Conservation (phyloP, 441 rosid genomes). For the Pelargonium citronellum region DNA sequence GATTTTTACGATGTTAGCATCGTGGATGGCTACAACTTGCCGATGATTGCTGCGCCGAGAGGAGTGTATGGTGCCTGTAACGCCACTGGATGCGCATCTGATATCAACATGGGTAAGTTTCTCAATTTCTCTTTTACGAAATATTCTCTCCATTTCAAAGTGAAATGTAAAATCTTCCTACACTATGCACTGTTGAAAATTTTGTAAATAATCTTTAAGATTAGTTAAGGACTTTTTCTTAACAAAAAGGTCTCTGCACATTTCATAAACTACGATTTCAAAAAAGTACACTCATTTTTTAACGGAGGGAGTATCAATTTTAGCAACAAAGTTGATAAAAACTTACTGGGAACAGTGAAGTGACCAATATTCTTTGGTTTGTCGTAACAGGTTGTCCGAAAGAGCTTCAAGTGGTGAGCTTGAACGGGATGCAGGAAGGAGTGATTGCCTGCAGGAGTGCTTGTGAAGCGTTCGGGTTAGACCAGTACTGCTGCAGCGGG, state of each 20-base stretch:
- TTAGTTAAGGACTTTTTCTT: no score
- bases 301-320: no score
- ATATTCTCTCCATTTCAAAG: no score
- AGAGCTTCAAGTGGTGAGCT: conserved; percentile 68
- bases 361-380: neutral
- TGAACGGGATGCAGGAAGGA: conserved; percentile 26
- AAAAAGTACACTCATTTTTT: no score
- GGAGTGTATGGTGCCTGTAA: conserved; percentile 49
- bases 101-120: conserved; percentile 48
- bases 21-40: conserved; percentile 66
- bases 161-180: no score
- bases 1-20: conserved; percentile 62
- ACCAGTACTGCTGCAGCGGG: conserved; percentile 68
- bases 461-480: conserved; percentile 61
- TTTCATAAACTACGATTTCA: no score
- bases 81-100: conserved; percentile 53
- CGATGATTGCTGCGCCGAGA: conserved; percentile 48
- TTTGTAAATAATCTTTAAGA: no score
- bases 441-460: conserved; percentile 66
- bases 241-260: no score
- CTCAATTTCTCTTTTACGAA: no score
- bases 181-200: no score
- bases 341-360: no score
- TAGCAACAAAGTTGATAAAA: no score
- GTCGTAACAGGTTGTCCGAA: conserved; percentile 56